A percentile compares a stretch with the other conserved stretches of the same genome.
These are phyloP conservation scores for Podaxis mareebaensis DNA, from an alignment of 768 basidiomycete genomes.

Conservation along the genomic window DNA sequence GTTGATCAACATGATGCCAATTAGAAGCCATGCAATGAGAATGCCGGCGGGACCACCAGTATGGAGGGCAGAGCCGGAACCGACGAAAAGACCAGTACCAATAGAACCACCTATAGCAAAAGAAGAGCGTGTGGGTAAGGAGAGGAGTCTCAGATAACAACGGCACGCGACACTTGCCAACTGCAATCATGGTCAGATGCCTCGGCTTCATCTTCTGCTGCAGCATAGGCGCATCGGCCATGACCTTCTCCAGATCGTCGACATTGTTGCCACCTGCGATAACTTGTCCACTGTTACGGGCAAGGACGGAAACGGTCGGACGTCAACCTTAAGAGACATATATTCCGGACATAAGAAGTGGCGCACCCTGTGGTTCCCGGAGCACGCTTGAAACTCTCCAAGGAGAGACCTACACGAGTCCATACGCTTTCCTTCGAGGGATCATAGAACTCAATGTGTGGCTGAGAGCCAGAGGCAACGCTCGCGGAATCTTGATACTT, in stretches of 20 bases:
- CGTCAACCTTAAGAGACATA: neutral
- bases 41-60: slow-evolving; percentile 44
- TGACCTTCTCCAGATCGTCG: slow-evolving; percentile 34
- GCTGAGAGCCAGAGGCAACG: slow-evolving; percentile 25
- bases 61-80: slow-evolving; percentile 41
- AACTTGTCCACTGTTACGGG: slow-evolving; percentile 34
- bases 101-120: slow-evolving; percentile 41
- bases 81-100: slow-evolving; percentile 50
- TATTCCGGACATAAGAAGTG: neutral
- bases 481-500: slow-evolving; percentile 34
- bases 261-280: slow-evolving; percentile 36
- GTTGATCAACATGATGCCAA: slow-evolving; percentile 49
- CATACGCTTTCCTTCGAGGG: slow-evolving; percentile 46
- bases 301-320: neutral
- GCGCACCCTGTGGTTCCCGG: slow-evolving; percentile 47
- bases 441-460: slow-evolving; percentile 42
- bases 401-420: slow-evolving; percentile 43
- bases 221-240: slow-evolving; percentile 44
- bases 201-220: slow-evolving; percentile 51
- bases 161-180: slow-evolving; percentile 34
- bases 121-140: neutral
- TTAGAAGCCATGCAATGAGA: slow-evolving; percentile 45
- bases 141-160: neutral
- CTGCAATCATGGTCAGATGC: slow-evolving; percentile 49
- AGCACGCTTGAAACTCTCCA: slow-evolving; percentile 48